Conservation (phyloP, 2,329 filamentous ascomycete genomes). For the Thielaviopsis euricoi region DNA sequence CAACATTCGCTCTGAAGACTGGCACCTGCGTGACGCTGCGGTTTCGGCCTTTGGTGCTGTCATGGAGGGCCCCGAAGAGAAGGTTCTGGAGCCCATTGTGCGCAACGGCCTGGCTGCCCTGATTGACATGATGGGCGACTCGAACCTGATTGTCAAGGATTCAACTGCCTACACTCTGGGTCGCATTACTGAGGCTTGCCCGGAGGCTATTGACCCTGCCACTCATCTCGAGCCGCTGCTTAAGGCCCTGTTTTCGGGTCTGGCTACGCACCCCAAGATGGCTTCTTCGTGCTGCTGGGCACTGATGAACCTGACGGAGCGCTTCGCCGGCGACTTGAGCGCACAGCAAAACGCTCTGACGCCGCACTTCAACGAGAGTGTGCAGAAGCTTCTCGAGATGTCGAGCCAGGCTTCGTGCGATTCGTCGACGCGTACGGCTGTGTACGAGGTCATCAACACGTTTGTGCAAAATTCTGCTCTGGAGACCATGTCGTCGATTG, state of each 20-base stretch:
- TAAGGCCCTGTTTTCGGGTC: conserved; percentile 71
- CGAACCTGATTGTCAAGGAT: conserved; percentile 78
- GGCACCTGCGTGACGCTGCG: conserved; percentile 87
- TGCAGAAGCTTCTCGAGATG: conserved; percentile 68
- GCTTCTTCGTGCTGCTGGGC: conserved; percentile 98
- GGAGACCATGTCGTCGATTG: conserved; percentile 68
- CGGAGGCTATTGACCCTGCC: conserved; percentile 74
- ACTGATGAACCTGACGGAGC: conserved; percentile 92
- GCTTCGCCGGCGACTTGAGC: conserved; percentile 76
- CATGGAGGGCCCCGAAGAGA: conserved; percentile 94
- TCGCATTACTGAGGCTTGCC: conserved; percentile 86
- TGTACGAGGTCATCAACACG: conserved; percentile 90
- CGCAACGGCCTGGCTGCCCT: conserved; percentile 88
- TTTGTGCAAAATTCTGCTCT: conserved; percentile 84
- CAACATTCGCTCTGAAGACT: conserved; percentile 80
- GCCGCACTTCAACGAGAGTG: conserved; percentile 82
- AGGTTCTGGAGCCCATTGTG: conserved; percentile 79
- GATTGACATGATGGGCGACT: conserved; percentile 83
- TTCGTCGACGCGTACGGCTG: conserved; percentile 78
- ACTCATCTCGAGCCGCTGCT: conserved; percentile 75
- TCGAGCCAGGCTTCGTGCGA: conserved; percentile 73
- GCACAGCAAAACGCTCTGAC: conserved; percentile 67
- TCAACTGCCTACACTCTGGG: conserved; percentile 92
- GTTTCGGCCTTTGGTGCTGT: conserved; percentile 96
- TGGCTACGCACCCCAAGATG: conserved; percentile 89